Conservation (phyloP, 495 filamentous ascomycete species). For the Extremus antarcticus region DNA sequence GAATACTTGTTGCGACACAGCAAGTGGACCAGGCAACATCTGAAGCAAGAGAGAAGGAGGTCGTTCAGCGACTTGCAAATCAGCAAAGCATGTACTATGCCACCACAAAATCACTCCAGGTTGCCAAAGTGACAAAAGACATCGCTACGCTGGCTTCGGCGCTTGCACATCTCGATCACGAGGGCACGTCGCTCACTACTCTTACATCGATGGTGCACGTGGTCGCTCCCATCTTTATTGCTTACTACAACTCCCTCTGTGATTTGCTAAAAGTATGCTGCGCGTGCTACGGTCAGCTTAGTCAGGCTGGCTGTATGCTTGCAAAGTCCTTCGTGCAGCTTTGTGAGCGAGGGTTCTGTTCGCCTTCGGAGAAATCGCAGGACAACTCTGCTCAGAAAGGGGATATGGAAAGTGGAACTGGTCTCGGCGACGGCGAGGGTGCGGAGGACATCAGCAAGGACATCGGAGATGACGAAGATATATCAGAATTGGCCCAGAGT, state of each 20-base stretch:
- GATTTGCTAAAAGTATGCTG: conserved; percentile 30
- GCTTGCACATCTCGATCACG: background rate
- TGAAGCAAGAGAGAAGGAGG: background rate
- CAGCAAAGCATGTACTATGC: background rate
- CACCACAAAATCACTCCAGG: background rate
- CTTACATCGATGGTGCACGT: background rate
- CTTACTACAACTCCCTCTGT: conserved; percentile 42
- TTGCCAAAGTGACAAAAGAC: background rate
- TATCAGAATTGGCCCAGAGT: conserved; percentile 83
- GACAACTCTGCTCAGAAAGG: conserved; percentile 51
- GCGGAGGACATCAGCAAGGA: conserved; percentile 97
- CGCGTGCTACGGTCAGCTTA: conserved; percentile 53
- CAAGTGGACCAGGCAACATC: conserved; percentile 24
- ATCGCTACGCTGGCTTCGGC: background rate
- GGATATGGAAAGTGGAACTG: conserved; percentile 83
- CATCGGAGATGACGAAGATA: conserved; percentile 81
- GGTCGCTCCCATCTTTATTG: conserved; percentile 52
- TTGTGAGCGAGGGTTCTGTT: conserved; percentile 79
- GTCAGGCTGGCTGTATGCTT: conserved; percentile 59
- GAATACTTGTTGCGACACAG: conserved; percentile 27
- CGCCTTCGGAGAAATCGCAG: conserved; percentile 59
- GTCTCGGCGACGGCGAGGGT: conserved; percentile 68
- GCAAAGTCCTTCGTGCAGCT: conserved; percentile 65
- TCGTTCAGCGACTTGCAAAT: background rate
- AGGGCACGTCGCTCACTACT: background rate